Evolutionary conservation across 805 yeast genomes (phyloP).

Genomic region (Metschnikowia cubensis): DNA sequence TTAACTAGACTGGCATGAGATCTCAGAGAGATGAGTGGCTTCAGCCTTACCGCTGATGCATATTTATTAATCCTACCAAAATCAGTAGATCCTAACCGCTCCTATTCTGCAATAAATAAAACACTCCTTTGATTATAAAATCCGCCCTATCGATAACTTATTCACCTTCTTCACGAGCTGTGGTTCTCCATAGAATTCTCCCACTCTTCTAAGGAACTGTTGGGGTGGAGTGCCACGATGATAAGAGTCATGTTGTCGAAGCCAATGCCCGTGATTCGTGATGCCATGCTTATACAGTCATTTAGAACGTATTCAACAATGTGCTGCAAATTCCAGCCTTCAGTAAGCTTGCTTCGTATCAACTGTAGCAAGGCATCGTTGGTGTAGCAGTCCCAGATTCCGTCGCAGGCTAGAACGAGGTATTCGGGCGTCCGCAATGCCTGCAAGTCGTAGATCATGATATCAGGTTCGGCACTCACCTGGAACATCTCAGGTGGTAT

Average conservation of each 20-base stretch:
- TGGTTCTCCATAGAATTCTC: constrained; percentile 44
- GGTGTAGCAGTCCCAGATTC: constrained; percentile 48
- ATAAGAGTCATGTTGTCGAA: constrained; percentile 79
- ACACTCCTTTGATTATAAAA: constrained; percentile 10
- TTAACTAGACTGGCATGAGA: too few relatives aligned
- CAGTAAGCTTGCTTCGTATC: constrained; percentile 53
- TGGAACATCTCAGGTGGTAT: constrained; percentile 43
- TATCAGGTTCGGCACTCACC: constrained; percentile 43
- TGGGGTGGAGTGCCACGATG: constrained; percentile 58
- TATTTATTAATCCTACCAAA: not conserved
- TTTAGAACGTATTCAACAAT: constrained; percentile 59
- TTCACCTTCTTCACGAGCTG: not conserved
- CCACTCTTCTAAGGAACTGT: constrained; percentile 53
- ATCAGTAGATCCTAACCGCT: not conserved
- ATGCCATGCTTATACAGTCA: constrained; percentile 65
- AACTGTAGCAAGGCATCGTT: constrained; percentile 50
- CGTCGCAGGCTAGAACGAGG: constrained; percentile 42
- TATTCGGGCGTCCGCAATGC: constrained; percentile 31
- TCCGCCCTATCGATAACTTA: not conserved
- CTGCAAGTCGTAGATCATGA: constrained; percentile 34
- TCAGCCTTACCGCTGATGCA: not conserved
- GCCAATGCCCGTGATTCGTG: constrained; percentile 72
- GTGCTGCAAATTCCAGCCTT: constrained; percentile 56
- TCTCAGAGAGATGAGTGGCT: too few relatives aligned
- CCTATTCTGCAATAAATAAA: not conserved